Percentiles rank a stretch among this genome's conserved stretches.
Evolutionary conservation across 306 rosid genomes (phyloP).

Genomic region (Coriaria nepalensis): DNA sequence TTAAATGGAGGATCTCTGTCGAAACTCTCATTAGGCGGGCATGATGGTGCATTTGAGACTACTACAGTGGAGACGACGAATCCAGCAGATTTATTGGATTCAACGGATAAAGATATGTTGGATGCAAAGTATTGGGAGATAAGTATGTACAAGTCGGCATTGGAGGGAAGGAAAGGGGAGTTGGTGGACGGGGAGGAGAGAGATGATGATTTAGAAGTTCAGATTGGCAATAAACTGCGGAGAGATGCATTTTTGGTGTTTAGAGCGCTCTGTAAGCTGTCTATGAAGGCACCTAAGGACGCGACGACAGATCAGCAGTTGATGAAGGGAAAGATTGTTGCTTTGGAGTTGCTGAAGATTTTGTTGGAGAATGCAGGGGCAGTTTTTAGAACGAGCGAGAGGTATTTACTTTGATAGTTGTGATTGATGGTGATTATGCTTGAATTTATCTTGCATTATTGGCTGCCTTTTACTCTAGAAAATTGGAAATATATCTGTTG

Average conservation of each 20-base stretch:
- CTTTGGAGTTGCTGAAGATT: slow-evolving; percentile 86
- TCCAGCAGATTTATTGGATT: slow-evolving; percentile 91
- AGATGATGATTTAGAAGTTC: slow-evolving; percentile 98
- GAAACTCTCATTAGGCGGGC: slow-evolving; percentile 47
- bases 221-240: slow-evolving; percentile 90
- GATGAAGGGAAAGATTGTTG: slow-evolving; percentile 97
- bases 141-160: slow-evolving; percentile 96
- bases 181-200: slow-evolving; percentile 85
- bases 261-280: slow-evolving; percentile 89
- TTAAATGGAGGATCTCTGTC: slow-evolving; percentile 59
- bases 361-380: slow-evolving; percentile 98
- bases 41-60: slow-evolving; percentile 95
- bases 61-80: slow-evolving; percentile 88
- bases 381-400: slow-evolving; percentile 92
- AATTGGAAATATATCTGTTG: too few relatives aligned
- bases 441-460: neutral
- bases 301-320: slow-evolving; percentile 68
- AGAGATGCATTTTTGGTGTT: slow-evolving; percentile 94
- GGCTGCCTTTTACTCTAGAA: too few relatives aligned
- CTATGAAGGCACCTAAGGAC: slow-evolving; percentile 97
- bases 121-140: slow-evolving; percentile 99
- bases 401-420: slow-evolving; percentile 34
- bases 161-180: slow-evolving; percentile 94
- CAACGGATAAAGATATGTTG: slow-evolving; percentile 97
- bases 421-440: neutral